Evolutionary conservation across 139 green algal species (phyloP), one percentile per base, ranked within the genome.

Genomic region (Diplosphaera chodatii): DNA sequence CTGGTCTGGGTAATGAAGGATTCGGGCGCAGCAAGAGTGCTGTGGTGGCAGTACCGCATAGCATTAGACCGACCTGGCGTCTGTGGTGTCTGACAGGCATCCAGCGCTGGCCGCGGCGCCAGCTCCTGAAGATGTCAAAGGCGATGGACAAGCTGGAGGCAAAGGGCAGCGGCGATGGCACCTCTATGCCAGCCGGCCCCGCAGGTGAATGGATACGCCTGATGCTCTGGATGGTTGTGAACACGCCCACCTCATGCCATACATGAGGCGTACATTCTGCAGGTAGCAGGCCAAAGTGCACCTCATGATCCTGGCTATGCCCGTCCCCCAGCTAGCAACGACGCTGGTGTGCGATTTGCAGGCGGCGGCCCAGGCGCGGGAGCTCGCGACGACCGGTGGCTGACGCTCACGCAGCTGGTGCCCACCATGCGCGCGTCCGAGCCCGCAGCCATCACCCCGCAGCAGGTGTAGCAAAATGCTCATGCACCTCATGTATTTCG

Each of bases 31-130:
- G n/a, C n/a, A n/a, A n/a, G n/a, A n/a, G n/a, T n/a, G n/a, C n/a
- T n/a, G n/a, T n/a, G n/a, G n/a, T n/a, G n/a, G n/a, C n/a, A n/a
- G n/a, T n/a, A n/a, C n/a, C n/a, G n/a, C n/a, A n/a, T n/a, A n/a
- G n/a, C n/a, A n/a, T n/a, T n/a, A n/a, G n/a, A n/a, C n/a, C n/a
- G n/a, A n/a, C n/a, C n/a, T n/a, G n/a, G n/a, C n/a, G n/a, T n/a
- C n/a, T n/a, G n/a, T n/a, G n/a, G n/a, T n/a, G n/a, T n/a, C n/a
- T n/a, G n/a, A n/a, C n/a, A 59, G 48, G 81, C 64, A 78, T 86
- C n/a, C 75, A 79, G 31, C 71, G 81, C 27, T 86, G 81, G 81
- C 81, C 81, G 27, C 71, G 81, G 6, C 70, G 83, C 48, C 77
- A 88, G 69, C 76, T 88, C 40, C 63, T 77, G 5, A 78, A 78